phyloP scores from a whole-genome alignment of 1,284 basidiomycete genomes.

The Tylopilus sp. region DNA sequence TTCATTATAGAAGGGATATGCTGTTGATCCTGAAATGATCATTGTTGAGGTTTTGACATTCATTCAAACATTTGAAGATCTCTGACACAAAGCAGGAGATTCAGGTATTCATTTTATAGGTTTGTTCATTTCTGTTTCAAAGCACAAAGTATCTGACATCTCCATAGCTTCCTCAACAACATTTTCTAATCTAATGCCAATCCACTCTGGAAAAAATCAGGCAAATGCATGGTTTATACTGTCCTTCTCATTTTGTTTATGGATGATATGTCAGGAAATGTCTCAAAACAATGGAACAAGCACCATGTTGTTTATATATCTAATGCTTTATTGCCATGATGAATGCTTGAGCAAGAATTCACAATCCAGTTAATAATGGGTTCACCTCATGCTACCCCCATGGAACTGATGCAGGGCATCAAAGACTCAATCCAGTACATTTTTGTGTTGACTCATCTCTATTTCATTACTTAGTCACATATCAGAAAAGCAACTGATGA shows the following conservation, averaged over 20 bases:
- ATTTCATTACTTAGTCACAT: neutral
- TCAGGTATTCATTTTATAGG: neutral
- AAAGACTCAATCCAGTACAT: constrained; percentile 26
- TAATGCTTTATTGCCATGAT: constrained; percentile 15
- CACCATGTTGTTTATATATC: constrained; percentile 32
- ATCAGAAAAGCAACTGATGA: neutral
- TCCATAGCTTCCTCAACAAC: neutral
- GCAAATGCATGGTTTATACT: constrained; percentile 19
- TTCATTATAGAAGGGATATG: constrained; percentile 10
- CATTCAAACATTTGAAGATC: constrained; percentile 7
- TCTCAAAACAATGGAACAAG: constrained; percentile 39
- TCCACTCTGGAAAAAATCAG: neutral
- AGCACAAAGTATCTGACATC: too few relatives aligned
- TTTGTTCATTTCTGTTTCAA: neutral
- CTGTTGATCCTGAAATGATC: constrained; percentile 7
- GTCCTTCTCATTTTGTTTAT: constrained; percentile 31
- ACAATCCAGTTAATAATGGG: constrained; percentile 27
- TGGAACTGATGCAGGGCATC: constrained; percentile 30
- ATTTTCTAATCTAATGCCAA: constrained; percentile 17
- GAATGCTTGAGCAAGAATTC: constrained; percentile 29
- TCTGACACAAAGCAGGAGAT: neutral
- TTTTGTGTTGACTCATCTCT: neutral
- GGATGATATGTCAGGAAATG: constrained; percentile 37
- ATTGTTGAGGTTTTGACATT: constrained; percentile 11
- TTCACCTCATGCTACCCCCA: constrained; percentile 32